Evolutionary conservation across 768 basidiomycete genomes (phyloP).

Genomic region (Multifurca ochricompacta): DNA sequence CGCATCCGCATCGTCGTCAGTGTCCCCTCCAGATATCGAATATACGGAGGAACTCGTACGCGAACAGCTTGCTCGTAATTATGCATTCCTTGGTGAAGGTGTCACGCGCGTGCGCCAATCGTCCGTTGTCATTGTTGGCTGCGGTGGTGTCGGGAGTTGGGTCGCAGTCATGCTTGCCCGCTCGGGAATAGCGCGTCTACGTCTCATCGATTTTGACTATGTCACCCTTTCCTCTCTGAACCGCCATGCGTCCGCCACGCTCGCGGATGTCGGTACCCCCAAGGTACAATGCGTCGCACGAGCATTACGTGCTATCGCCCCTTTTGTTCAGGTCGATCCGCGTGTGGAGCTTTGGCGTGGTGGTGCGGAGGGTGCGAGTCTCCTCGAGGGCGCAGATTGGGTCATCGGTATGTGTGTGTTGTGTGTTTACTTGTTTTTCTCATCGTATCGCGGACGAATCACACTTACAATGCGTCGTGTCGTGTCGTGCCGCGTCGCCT

Average conservation of each 20-base stretch:
- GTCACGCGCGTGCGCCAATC: constrained; percentile 72
- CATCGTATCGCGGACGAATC: no score
- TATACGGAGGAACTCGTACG: constrained; percentile 77
- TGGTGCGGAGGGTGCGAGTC: constrained; percentile 53
- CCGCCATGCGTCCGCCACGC: constrained; percentile 82
- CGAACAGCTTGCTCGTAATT: constrained; percentile 90
- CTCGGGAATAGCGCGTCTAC: constrained; percentile 75
- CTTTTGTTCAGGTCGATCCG: constrained; percentile 84
- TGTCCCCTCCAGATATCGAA: constrained; percentile 14
- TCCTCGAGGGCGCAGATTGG: constrained; percentile 87
- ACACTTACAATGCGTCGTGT: no score
- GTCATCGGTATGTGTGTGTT: constrained; percentile 64
- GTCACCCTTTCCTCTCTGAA: constrained; percentile 94
- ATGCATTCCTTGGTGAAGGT: constrained; percentile 86
- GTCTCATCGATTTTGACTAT: constrained; percentile 92
- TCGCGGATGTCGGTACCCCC: constrained; percentile 88
- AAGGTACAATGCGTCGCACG: constrained; percentile 78
- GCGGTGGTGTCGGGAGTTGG: constrained; percentile 97
- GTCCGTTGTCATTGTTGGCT: constrained; percentile 83
- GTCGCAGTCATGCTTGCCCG: constrained; percentile 88
- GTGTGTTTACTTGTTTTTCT: no score
- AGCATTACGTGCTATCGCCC: constrained; percentile 60
- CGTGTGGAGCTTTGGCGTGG: constrained; percentile 82
- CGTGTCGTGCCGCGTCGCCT: no score
- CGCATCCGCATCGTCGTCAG: neutral